Conservation (phyloP, 2,329 filamentous ascomycete species). For the Epichloe elymi region DNA sequence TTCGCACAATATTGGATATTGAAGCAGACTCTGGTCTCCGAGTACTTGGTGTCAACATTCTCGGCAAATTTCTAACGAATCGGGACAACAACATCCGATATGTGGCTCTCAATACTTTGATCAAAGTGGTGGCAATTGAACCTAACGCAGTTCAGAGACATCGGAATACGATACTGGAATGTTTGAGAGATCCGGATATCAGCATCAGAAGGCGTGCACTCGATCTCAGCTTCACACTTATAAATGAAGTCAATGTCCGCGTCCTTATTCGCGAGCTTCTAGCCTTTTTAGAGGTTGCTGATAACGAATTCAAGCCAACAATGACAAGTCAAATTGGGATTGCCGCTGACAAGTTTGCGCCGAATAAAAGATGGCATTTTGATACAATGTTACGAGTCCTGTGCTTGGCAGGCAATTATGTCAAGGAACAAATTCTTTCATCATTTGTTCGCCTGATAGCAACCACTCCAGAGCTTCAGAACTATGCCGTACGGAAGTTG, state of each 20-base stretch:
- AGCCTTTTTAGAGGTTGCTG: slow-evolving; percentile 90
- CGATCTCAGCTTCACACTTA: slow-evolving; percentile 93
- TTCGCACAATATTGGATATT: slow-evolving; percentile 93
- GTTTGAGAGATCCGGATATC: slow-evolving; percentile 91
- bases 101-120: slow-evolving; percentile 89
- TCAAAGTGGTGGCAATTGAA: slow-evolving; percentile 96
- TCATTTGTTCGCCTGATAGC: slow-evolving; percentile 94
- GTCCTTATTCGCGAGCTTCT: slow-evolving; percentile 86
- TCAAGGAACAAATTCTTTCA: slow-evolving; percentile 94
- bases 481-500: slow-evolving; percentile 90
- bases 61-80: slow-evolving; percentile 97
- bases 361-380: slow-evolving; percentile 96
- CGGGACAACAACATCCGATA: slow-evolving; percentile 99
- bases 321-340: slow-evolving; percentile 99
- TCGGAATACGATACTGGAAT: slow-evolving; percentile 94
- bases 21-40: slow-evolving; percentile 91
- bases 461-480: slow-evolving; percentile 86
- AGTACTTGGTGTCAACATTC: slow-evolving; percentile 92
- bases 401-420: slow-evolving; percentile 87
- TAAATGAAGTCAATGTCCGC: slow-evolving; percentile 92
- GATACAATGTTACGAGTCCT: slow-evolving; percentile 94
- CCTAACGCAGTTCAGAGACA: slow-evolving; percentile 95
- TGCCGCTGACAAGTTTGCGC: slow-evolving; percentile 87
- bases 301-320: slow-evolving; percentile 96
- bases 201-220: slow-evolving; percentile 92